Evolutionary conservation across 1,284 basidiomycete genomes (phyloP).

Genomic region (Cryptococcus jaspeensis): DNA sequence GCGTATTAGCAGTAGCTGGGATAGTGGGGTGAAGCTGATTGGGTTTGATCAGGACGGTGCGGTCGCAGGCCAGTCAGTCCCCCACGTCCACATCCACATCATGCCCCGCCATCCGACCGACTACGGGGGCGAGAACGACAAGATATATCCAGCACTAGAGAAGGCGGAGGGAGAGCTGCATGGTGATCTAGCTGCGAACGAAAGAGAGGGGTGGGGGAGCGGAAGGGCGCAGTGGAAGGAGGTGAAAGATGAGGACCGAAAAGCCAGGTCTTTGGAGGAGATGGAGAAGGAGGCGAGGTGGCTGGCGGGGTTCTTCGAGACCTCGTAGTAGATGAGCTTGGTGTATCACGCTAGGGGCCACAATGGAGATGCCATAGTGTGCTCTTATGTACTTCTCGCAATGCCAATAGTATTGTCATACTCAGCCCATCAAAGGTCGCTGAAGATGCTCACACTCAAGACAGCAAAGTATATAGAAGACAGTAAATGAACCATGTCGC

Average conservation of each 20-base stretch:
- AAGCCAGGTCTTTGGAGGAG: conserved; percentile 65
- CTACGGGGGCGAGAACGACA: conserved; percentile 65
- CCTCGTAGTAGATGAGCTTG: not conserved
- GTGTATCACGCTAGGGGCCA: too few relatives aligned
- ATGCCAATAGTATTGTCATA: too few relatives aligned
- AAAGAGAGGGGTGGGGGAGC: conserved; percentile 4
- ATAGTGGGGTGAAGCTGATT: not conserved
- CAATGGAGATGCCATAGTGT: too few relatives aligned
- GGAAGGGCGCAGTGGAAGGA: conserved; percentile 57
- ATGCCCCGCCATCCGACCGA: conserved; percentile 67
- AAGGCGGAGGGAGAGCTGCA: conserved; percentile 56
- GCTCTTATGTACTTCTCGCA: too few relatives aligned
- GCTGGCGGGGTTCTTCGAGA: conserved; percentile 60
- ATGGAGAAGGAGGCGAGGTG: conserved; percentile 74
- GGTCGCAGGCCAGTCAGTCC: conserved; percentile 79
- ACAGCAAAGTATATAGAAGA: too few relatives aligned
- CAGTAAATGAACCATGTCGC: too few relatives aligned
- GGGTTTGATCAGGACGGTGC: conserved; percentile 67
- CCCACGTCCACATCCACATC: conserved; percentile 88
- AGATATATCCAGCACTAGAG: conserved; percentile 75
- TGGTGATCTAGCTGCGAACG: not conserved
- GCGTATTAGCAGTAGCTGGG: not conserved
- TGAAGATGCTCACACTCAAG: too few relatives aligned
- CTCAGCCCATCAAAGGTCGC: too few relatives aligned
- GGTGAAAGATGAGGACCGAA: conserved; percentile 65